phyloP scores from a whole-genome alignment of 257 asterid species.

The Solanum corneliomulleri region DNA sequence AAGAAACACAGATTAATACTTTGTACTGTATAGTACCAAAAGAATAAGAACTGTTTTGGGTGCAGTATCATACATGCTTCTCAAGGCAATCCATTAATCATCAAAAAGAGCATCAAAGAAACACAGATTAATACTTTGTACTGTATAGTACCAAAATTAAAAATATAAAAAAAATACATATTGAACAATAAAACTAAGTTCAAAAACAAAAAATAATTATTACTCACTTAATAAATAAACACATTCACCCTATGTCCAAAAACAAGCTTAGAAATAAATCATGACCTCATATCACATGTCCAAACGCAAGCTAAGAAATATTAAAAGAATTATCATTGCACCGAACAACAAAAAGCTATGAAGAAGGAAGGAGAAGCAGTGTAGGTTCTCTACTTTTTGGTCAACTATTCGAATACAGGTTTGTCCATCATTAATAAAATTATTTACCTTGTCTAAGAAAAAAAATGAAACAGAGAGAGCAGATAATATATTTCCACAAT shows the following conservation, averaged over 20 bases:
- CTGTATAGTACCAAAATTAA: background rate
- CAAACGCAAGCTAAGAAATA: background rate
- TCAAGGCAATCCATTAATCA: background rate
- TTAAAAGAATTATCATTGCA: background rate
- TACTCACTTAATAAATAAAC: background rate
- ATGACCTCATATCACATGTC: background rate
- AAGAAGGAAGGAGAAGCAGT: background rate
- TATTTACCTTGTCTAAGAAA: background rate
- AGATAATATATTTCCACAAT: background rate
- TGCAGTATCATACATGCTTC: background rate
- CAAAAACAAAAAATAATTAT: background rate
- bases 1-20: background rate
- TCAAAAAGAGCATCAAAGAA: background rate
- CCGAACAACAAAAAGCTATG: background rate
- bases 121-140: background rate
- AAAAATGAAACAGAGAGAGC: background rate
- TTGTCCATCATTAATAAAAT: background rate
- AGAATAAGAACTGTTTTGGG: background rate
- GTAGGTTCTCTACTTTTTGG: background rate
- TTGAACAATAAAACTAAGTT: background rate
- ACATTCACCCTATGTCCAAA: background rate
- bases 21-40: background rate
- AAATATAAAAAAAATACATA: background rate
- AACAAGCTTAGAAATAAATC: background rate
- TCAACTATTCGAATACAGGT: background rate